Evolutionary conservation across 176 grass and related monocot genomes (phyloP).

Genomic region (Stipa capillata): DNA sequence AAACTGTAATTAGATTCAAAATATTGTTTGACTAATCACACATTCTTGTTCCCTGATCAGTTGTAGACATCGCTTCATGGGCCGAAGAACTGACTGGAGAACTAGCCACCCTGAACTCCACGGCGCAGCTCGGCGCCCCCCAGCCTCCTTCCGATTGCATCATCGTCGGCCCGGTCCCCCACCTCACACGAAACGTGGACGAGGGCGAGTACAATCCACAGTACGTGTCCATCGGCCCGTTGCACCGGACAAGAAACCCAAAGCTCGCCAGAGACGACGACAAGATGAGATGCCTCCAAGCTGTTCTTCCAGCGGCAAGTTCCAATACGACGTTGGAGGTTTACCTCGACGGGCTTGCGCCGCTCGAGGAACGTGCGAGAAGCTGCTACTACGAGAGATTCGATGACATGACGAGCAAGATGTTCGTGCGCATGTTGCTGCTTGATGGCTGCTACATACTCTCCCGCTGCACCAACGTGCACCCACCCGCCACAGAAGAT

Average conservation of each 20-base stretch:
- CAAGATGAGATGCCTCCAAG: neutral
- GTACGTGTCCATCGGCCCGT: neutral
- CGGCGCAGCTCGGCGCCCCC: too few species aligned
- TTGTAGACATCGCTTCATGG: too few species aligned
- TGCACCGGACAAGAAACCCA: neutral
- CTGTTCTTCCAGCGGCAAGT: neutral
- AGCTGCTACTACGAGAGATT: neutral
- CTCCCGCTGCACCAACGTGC: neutral
- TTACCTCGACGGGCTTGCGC: neutral
- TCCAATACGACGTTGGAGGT: neutral
- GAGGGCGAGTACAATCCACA: neutral
- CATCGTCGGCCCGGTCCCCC: neutral
- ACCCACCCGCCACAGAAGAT: accelerated
- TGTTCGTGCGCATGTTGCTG: constrained; percentile 21
- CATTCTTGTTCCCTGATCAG: too few species aligned
- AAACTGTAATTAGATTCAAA: neutral
- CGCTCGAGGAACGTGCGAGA: neutral
- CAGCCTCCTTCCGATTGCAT: too few species aligned
- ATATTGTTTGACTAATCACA: too few species aligned
- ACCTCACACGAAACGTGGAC: neutral
- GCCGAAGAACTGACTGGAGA: too few species aligned
- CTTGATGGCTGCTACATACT: constrained; percentile 26
- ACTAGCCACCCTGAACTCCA: too few species aligned
- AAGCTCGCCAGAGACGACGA: neutral
- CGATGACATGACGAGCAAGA: neutral